Percentiles rank a stretch among this genome's conserved stretches.
Evolutionary conservation across 352 stramenopile species (phyloP).

Genomic region (Stephanocyclus meneghinianus): DNA sequence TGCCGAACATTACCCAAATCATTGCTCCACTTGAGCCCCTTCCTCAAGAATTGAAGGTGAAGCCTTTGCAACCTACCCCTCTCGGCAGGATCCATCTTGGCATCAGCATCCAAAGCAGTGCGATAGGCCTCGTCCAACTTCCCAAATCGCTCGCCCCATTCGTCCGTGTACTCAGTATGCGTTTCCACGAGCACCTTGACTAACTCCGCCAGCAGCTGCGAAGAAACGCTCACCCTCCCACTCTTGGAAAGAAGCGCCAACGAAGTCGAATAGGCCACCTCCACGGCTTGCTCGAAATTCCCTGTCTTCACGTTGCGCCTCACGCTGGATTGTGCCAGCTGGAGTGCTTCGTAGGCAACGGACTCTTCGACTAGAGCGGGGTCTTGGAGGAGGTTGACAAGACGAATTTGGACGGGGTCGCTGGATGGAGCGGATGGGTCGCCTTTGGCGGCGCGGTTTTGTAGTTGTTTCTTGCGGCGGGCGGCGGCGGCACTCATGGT

Average conservation of each 20-base stretch:
- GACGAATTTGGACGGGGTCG: conserved; percentile 60
- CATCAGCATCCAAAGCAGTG: conserved; percentile 56
- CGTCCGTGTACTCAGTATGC: conserved; percentile 59
- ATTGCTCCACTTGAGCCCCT: conserved; percentile 65
- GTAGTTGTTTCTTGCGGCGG: conserved; percentile 74
- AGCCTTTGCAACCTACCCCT: conserved; percentile 63
- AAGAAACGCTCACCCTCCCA: conserved; percentile 65
- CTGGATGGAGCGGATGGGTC: conserved; percentile 1
- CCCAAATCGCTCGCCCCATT: conserved; percentile 53
- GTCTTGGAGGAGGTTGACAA: conserved; percentile 57
- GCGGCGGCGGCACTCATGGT: conserved; percentile 76
- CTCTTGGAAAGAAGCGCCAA: conserved; percentile 57
- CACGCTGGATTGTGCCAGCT: conserved; percentile 74
- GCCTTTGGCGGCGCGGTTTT: conserved; percentile 20
- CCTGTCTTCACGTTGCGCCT: conserved; percentile 64
- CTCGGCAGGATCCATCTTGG: conserved; percentile 45
- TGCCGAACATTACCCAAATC: conserved; percentile 62
- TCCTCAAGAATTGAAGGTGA: conserved; percentile 70
- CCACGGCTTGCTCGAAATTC: conserved; percentile 56
- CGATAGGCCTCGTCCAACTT: conserved; percentile 59
- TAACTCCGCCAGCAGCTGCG: conserved; percentile 65
- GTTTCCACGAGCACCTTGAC: conserved; percentile 70
- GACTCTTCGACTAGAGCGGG: conserved; percentile 57
- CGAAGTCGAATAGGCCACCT: conserved; percentile 56
- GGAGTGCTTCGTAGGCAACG: conserved; percentile 78